Base-by-base conservation (phyloP, 164 flowering plant genomes). In the Amborella trichopoda region DNA sequence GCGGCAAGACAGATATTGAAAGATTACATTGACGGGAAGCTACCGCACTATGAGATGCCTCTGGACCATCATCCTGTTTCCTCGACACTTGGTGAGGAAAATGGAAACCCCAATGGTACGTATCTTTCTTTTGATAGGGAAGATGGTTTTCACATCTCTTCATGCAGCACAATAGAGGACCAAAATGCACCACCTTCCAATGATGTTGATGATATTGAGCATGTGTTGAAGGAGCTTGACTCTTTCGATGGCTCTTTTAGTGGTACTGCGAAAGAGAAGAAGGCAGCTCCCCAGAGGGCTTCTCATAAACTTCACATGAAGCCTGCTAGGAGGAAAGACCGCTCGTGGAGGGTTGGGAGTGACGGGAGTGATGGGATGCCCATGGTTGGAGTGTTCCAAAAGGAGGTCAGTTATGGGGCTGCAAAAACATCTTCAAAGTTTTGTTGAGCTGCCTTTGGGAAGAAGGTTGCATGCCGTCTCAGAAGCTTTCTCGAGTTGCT, bases 21-120 rank as follows among this genome's bases (percentile, higher is more conserved):
- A 64, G 96, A 87, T 58, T 91, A 78, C 59, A 65, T 87, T 44
- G 95, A 84, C 52, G 96, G 96, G 10, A 87, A 82, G 69, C 67
- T 91, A 49, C 79, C 77, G 10, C 96, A 91, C 67, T 82, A 55
- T 60, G 74, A 75, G 61, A 40, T 84, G 70, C 94, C 96, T 26
- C 90, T 94, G 11, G 86, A 38, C 1, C 14, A n/a, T 37, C 41
- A 18, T 3, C 19, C 1, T n/a, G n/a, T n/a, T n/a, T n/a, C n/a
- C n/a, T n/a, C n/a, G n/a, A n/a, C n/a, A n/a, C n/a, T n/a, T n/a
- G n/a, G n/a, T n/a, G n/a, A n/a, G n/a, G n/a, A n/a, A n/a, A n/a
- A n/a, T n/a, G n/a, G n/a, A n/a, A n/a, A n/a, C n/a, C n/a, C n/a
- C n/a, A n/a, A n/a, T n/a, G n/a, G n/a, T n/a, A n/a, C n/a, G n/a